phyloP scores from a whole-genome alignment of 228 moss, liverwort and hornwort species.

The Sphagnum fallax region DNA sequence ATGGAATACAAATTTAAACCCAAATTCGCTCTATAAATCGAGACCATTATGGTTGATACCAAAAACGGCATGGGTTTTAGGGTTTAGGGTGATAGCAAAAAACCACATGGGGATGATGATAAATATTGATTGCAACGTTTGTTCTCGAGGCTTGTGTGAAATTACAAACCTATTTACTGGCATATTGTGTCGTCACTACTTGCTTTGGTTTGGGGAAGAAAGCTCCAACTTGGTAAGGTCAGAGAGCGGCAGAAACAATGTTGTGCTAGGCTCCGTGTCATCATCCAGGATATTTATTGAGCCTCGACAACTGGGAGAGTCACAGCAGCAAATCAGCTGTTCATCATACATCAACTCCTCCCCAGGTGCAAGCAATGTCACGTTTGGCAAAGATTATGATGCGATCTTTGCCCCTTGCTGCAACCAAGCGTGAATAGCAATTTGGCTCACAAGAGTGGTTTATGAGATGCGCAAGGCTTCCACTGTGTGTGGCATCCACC shows the following conservation, averaged over 20 bases:
- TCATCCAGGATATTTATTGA: slow-evolving; percentile 40
- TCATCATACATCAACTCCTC: slow-evolving; percentile 59
- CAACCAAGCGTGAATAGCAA: slow-evolving; percentile 48
- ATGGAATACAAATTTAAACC: no score
- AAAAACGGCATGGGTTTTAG: no score
- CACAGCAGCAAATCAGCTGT: slow-evolving; percentile 47
- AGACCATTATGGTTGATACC: no score
- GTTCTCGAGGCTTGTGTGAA: no score
- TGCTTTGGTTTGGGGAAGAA: no score
- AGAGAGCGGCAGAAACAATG: slow-evolving; percentile 26
- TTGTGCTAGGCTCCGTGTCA: slow-evolving; percentile 28
- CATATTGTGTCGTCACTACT: no score
- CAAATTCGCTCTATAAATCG: no score
- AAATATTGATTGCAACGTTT: no score
- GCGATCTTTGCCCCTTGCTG: slow-evolving; percentile 45
- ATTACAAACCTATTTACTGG: no score
- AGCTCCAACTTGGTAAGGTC: slow-evolving; percentile 21
- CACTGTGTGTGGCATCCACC: slow-evolving; percentile 53
- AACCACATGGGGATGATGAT: no score
- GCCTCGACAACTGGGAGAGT: slow-evolving; percentile 40
- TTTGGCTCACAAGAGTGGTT: slow-evolving; percentile 72
- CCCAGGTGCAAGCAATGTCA: slow-evolving; percentile 19
- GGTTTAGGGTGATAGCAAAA: no score
- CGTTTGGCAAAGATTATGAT: slow-evolving; percentile 54
- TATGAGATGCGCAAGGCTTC: slow-evolving; percentile 53